A percentile compares a stretch with the other conserved stretches of the same genome.
Conservation (phyloP, 1,139 yeast species). For the Hemisphaericaspora xylanilytica region DNA sequence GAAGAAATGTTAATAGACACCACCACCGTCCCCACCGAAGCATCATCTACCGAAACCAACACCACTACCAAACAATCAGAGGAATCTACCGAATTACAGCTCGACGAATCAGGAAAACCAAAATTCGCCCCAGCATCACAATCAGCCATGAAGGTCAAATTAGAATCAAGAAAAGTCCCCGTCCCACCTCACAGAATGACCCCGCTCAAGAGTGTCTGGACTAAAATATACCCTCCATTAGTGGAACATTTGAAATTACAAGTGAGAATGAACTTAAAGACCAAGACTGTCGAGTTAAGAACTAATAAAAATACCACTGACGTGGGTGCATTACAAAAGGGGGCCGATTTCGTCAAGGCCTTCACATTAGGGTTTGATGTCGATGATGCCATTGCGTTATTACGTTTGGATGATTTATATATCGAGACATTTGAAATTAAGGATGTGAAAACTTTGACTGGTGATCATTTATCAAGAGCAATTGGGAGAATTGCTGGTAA, state of each 20-base stretch:
- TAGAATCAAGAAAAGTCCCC: slow-evolving; percentile 83
- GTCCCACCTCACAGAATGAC: slow-evolving; percentile 98
- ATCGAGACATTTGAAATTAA: slow-evolving; percentile 96
- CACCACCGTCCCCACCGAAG: slow-evolving; percentile 32
- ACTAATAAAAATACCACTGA: slow-evolving; percentile 81
- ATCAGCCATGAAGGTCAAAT: slow-evolving; percentile 66
- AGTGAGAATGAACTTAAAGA: slow-evolving; percentile 89
- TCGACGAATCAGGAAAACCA: slow-evolving; percentile 90
- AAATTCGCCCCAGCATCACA: slow-evolving; percentile 74
- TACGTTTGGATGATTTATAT: slow-evolving; percentile 91
- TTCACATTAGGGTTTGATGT: slow-evolving; percentile 94
- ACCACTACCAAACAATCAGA: slow-evolving; percentile 17
- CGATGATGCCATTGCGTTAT: slow-evolving; percentile 92
- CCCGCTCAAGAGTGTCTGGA: slow-evolving; percentile 86
- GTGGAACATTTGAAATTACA: slow-evolving; percentile 93
- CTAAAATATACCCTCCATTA: slow-evolving; percentile 90
- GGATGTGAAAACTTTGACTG: slow-evolving; percentile 91
- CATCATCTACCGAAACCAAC: slow-evolving; percentile 17
- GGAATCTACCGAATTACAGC: slow-evolving; percentile 53
- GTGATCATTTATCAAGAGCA: slow-evolving; percentile 97
- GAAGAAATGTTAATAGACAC: slow-evolving; percentile 76
- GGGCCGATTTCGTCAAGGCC: slow-evolving; percentile 94
- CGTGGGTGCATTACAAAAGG: slow-evolving; percentile 93
- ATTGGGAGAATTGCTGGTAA: slow-evolving; percentile 99
- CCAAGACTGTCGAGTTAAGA: slow-evolving; percentile 81